Conservation (phyloP, 768 basidiomycete species). For the Suillus spraguei region DNA sequence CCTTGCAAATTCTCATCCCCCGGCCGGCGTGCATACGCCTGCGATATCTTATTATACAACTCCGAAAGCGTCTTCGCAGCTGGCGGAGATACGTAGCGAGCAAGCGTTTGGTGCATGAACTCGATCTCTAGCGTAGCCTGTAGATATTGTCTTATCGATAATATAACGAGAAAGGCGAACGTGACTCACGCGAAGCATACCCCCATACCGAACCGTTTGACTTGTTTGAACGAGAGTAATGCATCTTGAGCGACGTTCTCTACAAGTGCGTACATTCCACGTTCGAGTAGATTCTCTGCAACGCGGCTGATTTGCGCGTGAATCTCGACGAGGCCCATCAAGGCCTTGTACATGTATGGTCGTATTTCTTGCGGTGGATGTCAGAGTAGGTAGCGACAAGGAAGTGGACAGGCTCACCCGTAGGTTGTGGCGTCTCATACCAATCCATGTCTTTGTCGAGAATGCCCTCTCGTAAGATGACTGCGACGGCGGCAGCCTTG, state of each 20-base stretch:
- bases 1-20: conserved; percentile 86
- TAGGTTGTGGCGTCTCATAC: conserved; percentile 92
- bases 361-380: conserved; percentile 70
- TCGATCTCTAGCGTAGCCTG: conserved; percentile 99
- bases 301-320: conserved; percentile 89
- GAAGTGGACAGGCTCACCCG: conserved; percentile 51
- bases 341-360: conserved; percentile 88
- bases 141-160: neutral
- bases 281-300: conserved; percentile 77
- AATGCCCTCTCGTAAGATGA: conserved; percentile 78
- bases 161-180: neutral
- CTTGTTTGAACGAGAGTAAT: conserved; percentile 82
- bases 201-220: conserved; percentile 97
- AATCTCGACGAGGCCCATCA: conserved; percentile 87
- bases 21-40: conserved; percentile 83
- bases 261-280: conserved; percentile 80
- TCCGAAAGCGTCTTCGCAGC: conserved; percentile 88
- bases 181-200: conserved; percentile 87
- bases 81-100: conserved; percentile 79
- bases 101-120: conserved; percentile 96
- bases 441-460: conserved; percentile 85
- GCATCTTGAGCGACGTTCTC: conserved; percentile 85
- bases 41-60: conserved; percentile 92
- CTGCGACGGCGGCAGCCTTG: conserved; percentile 67
- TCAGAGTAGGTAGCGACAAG: conserved; percentile 15